A percentile compares a stretch with the other conserved stretches of the same genome.
phyloP scores from a whole-genome alignment of 179 eudicot species.

The Beta corolliflora region DNA sequence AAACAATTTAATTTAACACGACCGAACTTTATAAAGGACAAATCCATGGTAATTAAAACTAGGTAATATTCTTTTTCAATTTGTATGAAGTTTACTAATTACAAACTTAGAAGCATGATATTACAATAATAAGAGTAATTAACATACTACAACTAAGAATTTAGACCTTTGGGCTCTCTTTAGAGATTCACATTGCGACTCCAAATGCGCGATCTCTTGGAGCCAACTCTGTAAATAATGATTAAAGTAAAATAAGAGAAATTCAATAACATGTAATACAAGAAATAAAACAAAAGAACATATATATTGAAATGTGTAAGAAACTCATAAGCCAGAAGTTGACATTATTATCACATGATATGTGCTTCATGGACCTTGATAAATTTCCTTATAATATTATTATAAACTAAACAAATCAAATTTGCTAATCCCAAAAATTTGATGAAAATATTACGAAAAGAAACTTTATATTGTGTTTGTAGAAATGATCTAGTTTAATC shows the following conservation, averaged over 20 bases:
- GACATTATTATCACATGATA: background rate
- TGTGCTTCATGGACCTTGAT: too few species aligned
- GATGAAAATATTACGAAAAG: background rate
- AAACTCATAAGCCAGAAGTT: background rate
- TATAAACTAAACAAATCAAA: background rate
- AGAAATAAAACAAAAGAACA: background rate
- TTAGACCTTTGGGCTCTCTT: slow-evolving; percentile 73
- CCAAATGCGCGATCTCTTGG: slow-evolving; percentile 52
- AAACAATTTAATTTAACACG: background rate
- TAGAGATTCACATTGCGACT: slow-evolving; percentile 68
- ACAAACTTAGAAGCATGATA: background rate
- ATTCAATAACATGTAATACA: background rate
- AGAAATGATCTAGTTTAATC: background rate
- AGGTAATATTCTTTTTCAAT: background rate
- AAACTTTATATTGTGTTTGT: background rate
- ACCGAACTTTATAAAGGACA: background rate
- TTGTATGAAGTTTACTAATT: background rate
- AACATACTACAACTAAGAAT: background rate
- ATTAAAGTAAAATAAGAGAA: background rate
- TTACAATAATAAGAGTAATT: background rate
- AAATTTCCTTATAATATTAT: background rate
- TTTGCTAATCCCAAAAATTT: background rate
- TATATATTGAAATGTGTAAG: background rate
- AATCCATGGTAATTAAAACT: background rate
- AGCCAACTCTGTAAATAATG: slow-evolving; percentile 36